Evolutionary conservation across 345 rosid genomes (phyloP).

Genomic region (Gossypium raimondii): DNA sequence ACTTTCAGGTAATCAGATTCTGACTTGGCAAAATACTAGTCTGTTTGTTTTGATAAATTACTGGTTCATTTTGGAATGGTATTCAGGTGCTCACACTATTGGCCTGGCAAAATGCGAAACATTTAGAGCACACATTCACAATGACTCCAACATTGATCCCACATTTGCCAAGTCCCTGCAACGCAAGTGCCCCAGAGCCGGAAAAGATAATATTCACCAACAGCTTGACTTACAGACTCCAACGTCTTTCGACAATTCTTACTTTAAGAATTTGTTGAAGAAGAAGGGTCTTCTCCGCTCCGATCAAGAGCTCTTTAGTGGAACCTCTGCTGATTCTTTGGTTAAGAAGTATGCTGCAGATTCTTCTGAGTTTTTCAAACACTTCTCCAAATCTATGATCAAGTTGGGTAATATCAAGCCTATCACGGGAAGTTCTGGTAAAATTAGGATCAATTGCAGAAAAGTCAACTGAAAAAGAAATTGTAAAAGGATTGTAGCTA

Average conservation of each 20-base stretch:
- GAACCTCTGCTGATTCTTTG: slow-evolving; percentile 10
- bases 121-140: slow-evolving; percentile 27
- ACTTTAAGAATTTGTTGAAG: slow-evolving; percentile 26
- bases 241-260: slow-evolving; percentile 23
- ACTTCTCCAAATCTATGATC: slow-evolving; percentile 32
- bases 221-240: slow-evolving; percentile 23
- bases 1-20: slow-evolving; percentile 33
- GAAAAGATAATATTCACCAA: slow-evolving; percentile 18
- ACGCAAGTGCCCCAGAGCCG: slow-evolving; percentile 22
- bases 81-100: slow-evolving; percentile 22
- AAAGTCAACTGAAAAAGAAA: slow-evolving; percentile 17
- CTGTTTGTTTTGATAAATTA: too few species aligned
- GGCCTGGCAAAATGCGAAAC: slow-evolving; percentile 32
- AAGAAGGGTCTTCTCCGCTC: slow-evolving; percentile 37
- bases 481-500: background rate
- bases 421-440: slow-evolving; percentile 34
- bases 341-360: slow-evolving; percentile 25
- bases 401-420: slow-evolving; percentile 39
- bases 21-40: background rate
- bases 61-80: background rate
- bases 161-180: slow-evolving; percentile 18
- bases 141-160: slow-evolving; percentile 29
- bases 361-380: slow-evolving; percentile 24
- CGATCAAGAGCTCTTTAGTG: slow-evolving; percentile 37
- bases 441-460: slow-evolving; percentile 38